phyloP scores from a whole-genome alignment of 257 asterid species.

The Nicotiana obtusifolia region DNA sequence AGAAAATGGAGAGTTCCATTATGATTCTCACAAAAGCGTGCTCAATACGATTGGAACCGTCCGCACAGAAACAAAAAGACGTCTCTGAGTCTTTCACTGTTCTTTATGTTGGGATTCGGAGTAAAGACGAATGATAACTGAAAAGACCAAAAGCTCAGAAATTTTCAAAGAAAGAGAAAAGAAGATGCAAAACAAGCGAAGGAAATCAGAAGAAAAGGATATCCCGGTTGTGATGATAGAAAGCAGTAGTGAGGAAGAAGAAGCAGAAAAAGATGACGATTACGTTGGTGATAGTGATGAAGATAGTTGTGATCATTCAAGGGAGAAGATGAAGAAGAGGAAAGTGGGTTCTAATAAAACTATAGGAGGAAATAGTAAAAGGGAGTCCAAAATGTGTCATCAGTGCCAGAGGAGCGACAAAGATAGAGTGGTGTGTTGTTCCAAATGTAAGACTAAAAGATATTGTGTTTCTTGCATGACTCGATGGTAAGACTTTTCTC shows the following conservation, averaged over 20 bases:
- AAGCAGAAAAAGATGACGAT: background rate
- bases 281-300: background rate
- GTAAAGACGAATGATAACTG: background rate
- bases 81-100: background rate
- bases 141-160: background rate
- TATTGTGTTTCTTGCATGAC: slow-evolving; percentile 37
- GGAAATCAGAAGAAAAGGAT: background rate
- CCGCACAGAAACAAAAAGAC: background rate
- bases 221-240: background rate
- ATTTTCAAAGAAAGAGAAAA: background rate
- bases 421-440: slow-evolving; percentile 43
- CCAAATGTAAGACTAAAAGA: slow-evolving; percentile 35
- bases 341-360: background rate
- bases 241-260: background rate
- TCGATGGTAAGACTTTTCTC: slow-evolving; percentile 28
- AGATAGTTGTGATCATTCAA: background rate
- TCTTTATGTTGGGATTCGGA: background rate
- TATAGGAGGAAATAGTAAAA: background rate
- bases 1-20: too few species aligned
- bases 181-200: background rate
- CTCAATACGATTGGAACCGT: background rate
- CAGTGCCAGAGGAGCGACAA: slow-evolving; percentile 45
- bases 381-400: slow-evolving; percentile 39
- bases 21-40: too few species aligned
- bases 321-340: background rate